These are phyloP conservation scores for Syzygium aqueum DNA, from an alignment of 345 rosid species.

Conservation along the genomic window DNA sequence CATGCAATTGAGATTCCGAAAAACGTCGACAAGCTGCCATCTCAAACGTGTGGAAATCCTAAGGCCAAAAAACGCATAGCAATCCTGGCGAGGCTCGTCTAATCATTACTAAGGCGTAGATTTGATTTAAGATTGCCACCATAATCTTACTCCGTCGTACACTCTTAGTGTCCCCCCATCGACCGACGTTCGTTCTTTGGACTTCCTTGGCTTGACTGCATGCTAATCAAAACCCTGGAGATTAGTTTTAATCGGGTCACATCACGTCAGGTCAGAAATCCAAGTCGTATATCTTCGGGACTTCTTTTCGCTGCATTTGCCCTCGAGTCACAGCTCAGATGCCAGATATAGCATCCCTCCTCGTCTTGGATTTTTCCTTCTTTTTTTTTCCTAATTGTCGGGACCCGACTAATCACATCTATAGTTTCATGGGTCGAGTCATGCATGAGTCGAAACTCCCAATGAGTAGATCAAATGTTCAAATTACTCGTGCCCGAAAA, in stretches of 20 bases:
- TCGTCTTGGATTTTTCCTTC: background rate
- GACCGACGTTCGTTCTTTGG: background rate
- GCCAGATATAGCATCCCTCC: background rate
- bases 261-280: background rate
- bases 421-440: too few relatives aligned
- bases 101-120: background rate
- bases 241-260: background rate
- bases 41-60: background rate
- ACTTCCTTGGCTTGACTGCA: background rate
- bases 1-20: background rate
- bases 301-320: background rate
- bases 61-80: background rate
- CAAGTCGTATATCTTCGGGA: background rate
- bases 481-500: background rate
- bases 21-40: background rate
- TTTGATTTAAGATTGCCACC: background rate
- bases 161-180: background rate
- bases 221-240: background rate
- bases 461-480: background rate
- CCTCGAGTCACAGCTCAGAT: background rate
- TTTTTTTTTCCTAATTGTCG: rapidly evolving
- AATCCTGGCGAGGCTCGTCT: background rate
- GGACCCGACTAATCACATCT: background rate
- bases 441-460: background rate
- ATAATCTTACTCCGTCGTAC: background rate